These are phyloP conservation scores for Endoconidiophora polonica DNA, from an alignment of 2,329 filamentous ascomycete genomes.

Conservation along the genomic window DNA sequence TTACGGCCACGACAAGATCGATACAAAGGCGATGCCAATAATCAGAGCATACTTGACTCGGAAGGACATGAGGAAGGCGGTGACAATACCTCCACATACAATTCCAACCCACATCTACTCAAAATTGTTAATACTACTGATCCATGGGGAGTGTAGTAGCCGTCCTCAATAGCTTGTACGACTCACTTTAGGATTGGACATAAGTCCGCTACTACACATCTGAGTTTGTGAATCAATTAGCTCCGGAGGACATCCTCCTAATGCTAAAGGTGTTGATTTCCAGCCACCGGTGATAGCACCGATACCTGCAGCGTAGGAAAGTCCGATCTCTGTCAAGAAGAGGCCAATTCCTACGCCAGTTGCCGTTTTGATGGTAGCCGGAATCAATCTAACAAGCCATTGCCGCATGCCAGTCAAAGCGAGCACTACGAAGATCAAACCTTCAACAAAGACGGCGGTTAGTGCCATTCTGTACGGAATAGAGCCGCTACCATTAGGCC, in stretches of 20 bases:
- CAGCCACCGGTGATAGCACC: slow-evolving; percentile 58
- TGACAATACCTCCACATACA: slow-evolving; percentile 62
- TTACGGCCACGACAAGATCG: slow-evolving; percentile 58
- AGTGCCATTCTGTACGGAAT: slow-evolving; percentile 44
- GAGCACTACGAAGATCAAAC: slow-evolving; percentile 46
- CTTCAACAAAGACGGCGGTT: slow-evolving; percentile 47
- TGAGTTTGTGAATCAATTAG: slow-evolving; percentile 30
- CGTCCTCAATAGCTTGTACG: background rate
- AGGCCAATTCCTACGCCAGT: slow-evolving; percentile 49
- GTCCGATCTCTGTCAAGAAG: slow-evolving; percentile 46
- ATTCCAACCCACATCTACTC: slow-evolving; percentile 71
- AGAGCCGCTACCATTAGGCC: slow-evolving; percentile 37
- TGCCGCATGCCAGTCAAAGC: slow-evolving; percentile 54
- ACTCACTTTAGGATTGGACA: slow-evolving; percentile 56
- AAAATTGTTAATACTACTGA: slow-evolving; percentile 1
- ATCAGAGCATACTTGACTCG: slow-evolving; percentile 61
- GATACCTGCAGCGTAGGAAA: slow-evolving; percentile 68
- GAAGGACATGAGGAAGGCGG: slow-evolving; percentile 65
- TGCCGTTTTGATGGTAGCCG: slow-evolving; percentile 47
- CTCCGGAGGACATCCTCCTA: slow-evolving; percentile 55
- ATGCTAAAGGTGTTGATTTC: slow-evolving; percentile 50
- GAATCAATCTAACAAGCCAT: slow-evolving; percentile 52
- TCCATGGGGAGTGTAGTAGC: background rate
- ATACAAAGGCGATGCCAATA: slow-evolving; percentile 54
- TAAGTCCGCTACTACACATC: slow-evolving; percentile 43